phyloP scores from a whole-genome alignment of 768 basidiomycete genomes.

The Podaxis rugospora region DNA sequence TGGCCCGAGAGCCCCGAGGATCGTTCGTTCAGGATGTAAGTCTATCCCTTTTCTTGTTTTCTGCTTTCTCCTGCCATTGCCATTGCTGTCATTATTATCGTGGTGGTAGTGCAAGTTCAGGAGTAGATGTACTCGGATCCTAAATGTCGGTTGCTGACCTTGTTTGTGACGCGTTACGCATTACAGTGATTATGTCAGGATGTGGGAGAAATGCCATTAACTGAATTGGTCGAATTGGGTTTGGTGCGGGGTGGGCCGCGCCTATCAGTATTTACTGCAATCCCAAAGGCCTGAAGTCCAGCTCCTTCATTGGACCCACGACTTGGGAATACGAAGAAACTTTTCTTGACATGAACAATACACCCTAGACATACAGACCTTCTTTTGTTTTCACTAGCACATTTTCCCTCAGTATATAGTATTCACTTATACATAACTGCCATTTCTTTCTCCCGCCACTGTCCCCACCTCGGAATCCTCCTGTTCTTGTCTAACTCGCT shows the following conservation, averaged over 20 bases:
- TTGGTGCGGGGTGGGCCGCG: not conserved
- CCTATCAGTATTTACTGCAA: not conserved
- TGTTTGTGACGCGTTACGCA: not conserved
- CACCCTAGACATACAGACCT: not conserved
- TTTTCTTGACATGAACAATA: not conserved
- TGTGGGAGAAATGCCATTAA: slow-evolving; percentile 39
- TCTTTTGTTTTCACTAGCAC: not conserved
- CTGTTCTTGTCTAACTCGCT: not conserved
- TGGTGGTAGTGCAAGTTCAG: slow-evolving; percentile 1
- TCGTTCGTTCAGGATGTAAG: slow-evolving; percentile 69
- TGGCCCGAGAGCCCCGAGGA: slow-evolving; percentile 62
- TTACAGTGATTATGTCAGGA: slow-evolving; percentile 42
- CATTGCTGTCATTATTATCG: not conserved
- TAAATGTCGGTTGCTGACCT: not conserved
- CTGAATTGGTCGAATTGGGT: not conserved
- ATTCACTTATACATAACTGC: not conserved
- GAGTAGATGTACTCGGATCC: not conserved
- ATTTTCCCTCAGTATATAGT: not conserved
- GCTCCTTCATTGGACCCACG: no score
- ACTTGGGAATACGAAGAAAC: no score
- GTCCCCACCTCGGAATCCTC: not conserved
- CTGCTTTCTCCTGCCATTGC: not conserved
- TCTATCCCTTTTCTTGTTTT: slow-evolving; percentile 10
- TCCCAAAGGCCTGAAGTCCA: no score
- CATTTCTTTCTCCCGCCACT: not conserved